Base-by-base conservation (phyloP, 2,329 filamentous ascomycete species). In the Ophiostoma ips region DNA sequence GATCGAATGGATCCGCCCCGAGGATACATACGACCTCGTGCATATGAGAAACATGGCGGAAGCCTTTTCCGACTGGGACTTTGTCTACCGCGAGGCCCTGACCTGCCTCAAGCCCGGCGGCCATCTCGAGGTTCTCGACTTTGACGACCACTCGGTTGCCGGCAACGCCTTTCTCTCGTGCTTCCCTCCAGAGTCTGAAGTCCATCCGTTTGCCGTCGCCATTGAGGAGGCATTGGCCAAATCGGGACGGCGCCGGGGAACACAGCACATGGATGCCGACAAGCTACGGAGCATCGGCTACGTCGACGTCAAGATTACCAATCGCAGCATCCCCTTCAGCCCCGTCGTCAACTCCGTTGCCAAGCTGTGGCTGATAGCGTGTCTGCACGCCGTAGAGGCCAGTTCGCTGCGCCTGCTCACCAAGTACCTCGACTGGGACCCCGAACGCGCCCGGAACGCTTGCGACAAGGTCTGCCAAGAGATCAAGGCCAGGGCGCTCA, bases 11-110 rank as follows among this genome's bases (percentile, higher is more conserved):
- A 72, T 76, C 52, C 69, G 73, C 13, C 68, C 69, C 4, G 60
- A 67, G 3, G 63, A 77, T 57, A 61, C 68, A 12, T 73, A 76
- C 54, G 76, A 80, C 58, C 62, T 80, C 12, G 68, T 80, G 28
- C 76, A 80, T 57, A 63, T 78, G 50, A 71, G 76, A 5, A 66
- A 71, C 53, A 69, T 80, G 68, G 64, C 72, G 16, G 76, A 75
- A 10, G 69, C 75, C 10, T 78, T 80, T 58, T 61, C 63, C 0
- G 71, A 79, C 59, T 80, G 76, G 76, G 58, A 62, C 33, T 69
- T 68, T 52, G 68, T 79, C 24, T 79, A 77, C 59, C 60, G 66
- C 54, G 72, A 75, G 55, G 69, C 71, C 2, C 73, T 70, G 57
- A 63, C 67, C 35, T 76, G 73, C 52, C 62, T 78, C 35, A 73